Evolutionary conservation across 2,329 filamentous ascomycete genomes (phyloP).

Genomic region (Aspergillus sojae): DNA sequence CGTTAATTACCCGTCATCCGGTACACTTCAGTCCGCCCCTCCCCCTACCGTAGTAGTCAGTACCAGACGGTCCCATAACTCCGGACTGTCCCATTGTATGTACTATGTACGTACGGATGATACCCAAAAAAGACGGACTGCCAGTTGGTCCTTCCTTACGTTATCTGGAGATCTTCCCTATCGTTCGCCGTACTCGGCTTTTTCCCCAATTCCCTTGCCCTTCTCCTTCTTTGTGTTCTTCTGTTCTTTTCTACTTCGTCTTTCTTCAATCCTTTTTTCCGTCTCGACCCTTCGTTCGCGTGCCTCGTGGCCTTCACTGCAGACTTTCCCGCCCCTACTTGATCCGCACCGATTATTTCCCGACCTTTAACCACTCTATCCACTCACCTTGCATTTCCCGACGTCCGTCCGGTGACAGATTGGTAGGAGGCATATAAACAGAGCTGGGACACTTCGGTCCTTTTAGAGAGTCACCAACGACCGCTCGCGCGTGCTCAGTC

Average conservation of each 20-base stretch:
- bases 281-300: neutral
- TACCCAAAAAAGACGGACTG: conserved; percentile 1
- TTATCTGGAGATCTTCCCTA: conserved; percentile 25
- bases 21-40: neutral
- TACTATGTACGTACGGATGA: neutral
- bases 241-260: neutral
- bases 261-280: neutral
- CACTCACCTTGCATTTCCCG: neutral
- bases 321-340: neutral
- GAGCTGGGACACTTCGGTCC: neutral
- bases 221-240: conserved; percentile 6
- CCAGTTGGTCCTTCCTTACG: conserved; percentile 24
- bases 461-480: neutral
- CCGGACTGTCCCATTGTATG: neutral
- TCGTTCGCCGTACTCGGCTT: conserved; percentile 23
- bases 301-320: neutral
- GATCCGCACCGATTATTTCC: neutral
- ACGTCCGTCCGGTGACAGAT: neutral
- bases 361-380: neutral
- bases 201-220: neutral
- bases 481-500: neutral
- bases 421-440: neutral
- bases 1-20: conserved; percentile 4
- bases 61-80: neutral
- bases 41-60: neutral